Base-by-base conservation (phyloP, 495 filamentous ascomycete genomes). In the Margaritispora aquatica region DNA sequence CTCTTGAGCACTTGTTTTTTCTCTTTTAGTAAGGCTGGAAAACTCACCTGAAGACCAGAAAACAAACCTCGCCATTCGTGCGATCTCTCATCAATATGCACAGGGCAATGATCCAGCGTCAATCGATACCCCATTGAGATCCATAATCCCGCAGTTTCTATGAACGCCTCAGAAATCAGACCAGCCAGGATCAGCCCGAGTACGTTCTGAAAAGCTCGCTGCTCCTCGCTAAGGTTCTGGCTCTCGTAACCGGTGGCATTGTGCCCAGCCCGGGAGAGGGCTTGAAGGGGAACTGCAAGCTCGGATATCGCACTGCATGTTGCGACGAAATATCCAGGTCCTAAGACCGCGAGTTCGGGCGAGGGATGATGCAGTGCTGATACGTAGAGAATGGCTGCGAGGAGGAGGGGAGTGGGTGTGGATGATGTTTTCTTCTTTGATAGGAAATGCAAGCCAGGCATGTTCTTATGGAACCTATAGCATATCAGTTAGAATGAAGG, bases 101-200 rank as follows among this genome's bases (percentile, higher is more conserved):
- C 31, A 20, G 68, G 67, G 34, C 67, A 72, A 57, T 68, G 57
- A 41, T 74, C 71, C 0, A 74, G 66, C 59, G 69, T 65, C 2
- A 75, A 64, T 17, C 73, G 69, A 51, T 75, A 75, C 1, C 71
- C 72, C 48, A 74, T 71, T 15, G 73, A 70, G 29, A 75, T 75
- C 73, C 73, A 75, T 19, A 65, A 63, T 1, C 70, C 73, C 1
- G 73, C 72, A 0, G 71, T 60, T 51, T 70, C 65, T 46, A 73
- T 63, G 48, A 69, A 73, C 15, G 69, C 73, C 54, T 75, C 73
- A 0, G 69, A 74, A 51, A 69, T 71, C 26, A 75, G 59, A 31
- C 72, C 73, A 20, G 73, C 73, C 66, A 75, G 73, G n/a, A 75
- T 71, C 4, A 75, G 52, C 13, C 73, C 73, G 9, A 74, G 68